These are phyloP conservation scores for Setomelanomma holmii DNA, from an alignment of 2,329 filamentous ascomycete genomes.

Conservation along the genomic window DNA sequence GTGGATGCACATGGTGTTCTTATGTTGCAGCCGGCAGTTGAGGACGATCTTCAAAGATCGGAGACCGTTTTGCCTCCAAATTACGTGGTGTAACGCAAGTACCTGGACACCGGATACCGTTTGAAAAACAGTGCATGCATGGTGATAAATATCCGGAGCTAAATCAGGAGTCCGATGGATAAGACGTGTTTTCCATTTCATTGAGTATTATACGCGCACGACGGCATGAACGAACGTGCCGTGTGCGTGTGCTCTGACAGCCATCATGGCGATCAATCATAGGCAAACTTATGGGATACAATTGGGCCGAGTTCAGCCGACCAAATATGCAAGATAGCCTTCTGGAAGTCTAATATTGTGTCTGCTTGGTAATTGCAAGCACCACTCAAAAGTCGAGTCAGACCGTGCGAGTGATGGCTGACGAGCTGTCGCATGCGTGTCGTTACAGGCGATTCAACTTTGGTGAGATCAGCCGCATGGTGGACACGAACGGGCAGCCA, in stretches of 20 bases:
- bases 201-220: too few species aligned
- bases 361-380: not conserved
- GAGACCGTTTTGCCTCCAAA: not conserved
- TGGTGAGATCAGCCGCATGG: not conserved
- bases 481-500: too few species aligned
- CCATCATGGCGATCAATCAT: too few species aligned
- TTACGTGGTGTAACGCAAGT: not conserved
- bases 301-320: too few species aligned
- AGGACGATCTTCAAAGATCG: not conserved
- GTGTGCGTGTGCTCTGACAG: too few species aligned
- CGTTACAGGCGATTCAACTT: not conserved
- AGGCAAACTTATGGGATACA: too few species aligned
- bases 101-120: not conserved
- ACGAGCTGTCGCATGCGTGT: not conserved
- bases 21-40: not conserved
- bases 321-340: not conserved
- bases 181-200: not conserved
- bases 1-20: too few species aligned
- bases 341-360: not conserved
- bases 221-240: too few species aligned
- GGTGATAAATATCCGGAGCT: not conserved
- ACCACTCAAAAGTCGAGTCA: not conserved
- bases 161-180: not conserved
- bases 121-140: not conserved
- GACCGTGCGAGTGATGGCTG: not conserved